A percentile compares a stretch with the other conserved stretches of the same genome.
Conservation (phyloP, 805 yeast genomes). For the Monosporozyma yasuniensis region DNA sequence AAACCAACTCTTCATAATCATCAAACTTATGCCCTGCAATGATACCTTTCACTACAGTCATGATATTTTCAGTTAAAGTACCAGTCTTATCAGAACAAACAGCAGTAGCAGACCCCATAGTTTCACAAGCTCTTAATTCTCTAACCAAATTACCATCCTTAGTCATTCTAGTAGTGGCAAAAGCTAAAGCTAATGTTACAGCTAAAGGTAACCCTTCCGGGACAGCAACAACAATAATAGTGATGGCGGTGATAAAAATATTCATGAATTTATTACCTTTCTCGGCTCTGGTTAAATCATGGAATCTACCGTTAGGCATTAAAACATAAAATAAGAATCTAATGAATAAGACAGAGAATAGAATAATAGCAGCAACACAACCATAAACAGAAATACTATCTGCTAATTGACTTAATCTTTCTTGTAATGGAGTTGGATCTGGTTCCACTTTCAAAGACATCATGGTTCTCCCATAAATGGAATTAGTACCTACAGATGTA, state of each 20-base stretch:
- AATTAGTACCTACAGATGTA: slow-evolving; percentile 83
- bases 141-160: slow-evolving; percentile 94
- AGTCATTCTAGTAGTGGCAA: slow-evolving; percentile 97
- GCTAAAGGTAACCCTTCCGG: slow-evolving; percentile 98
- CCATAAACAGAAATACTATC: slow-evolving; percentile 95
- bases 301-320: slow-evolving; percentile 36
- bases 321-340: slow-evolving; percentile 55
- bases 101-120: slow-evolving; percentile 98
- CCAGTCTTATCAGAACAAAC: slow-evolving; percentile 97
- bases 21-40: slow-evolving; percentile 53
- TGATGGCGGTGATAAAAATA: slow-evolving; percentile 82
- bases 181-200: slow-evolving; percentile 91
- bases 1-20: slow-evolving; percentile 21
- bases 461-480: slow-evolving; percentile 90
- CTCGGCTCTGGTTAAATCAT: slow-evolving; percentile 46
- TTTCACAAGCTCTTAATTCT: slow-evolving; percentile 87
- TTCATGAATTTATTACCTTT: slow-evolving; percentile 81
- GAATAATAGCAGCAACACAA: slow-evolving; percentile 69
- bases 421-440: slow-evolving; percentile 85
- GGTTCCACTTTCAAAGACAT: slow-evolving; percentile 63
- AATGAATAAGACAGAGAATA: slow-evolving; percentile 70
- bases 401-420: slow-evolving; percentile 70
- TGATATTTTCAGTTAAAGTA: slow-evolving; percentile 85
- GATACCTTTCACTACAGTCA: slow-evolving; percentile 79
- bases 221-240: slow-evolving; percentile 95